Base-by-base conservation (phyloP, 1,284 basidiomycete genomes). In the Ceratobasidium sp. region DNA sequence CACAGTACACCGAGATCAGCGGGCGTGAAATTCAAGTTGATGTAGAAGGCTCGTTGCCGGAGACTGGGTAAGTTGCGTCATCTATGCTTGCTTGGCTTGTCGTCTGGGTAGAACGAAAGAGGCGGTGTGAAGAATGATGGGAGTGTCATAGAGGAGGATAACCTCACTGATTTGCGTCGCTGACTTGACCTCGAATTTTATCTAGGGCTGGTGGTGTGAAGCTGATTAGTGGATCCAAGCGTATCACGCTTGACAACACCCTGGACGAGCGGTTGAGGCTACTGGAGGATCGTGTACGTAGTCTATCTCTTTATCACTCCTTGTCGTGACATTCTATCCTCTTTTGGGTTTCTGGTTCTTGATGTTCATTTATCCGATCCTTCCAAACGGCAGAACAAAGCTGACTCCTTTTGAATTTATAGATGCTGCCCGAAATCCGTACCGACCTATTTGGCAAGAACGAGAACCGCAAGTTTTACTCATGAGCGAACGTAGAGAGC, bases 391-490 rank as follows among this genome's bases (percentile, higher is more conserved):
- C 38, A 5, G 14, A 2, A 50, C 12, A 50, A 16, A 2, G 16
- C 48, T 50, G 16, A 27, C 20, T 14, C 30, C 27, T 50, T 14
- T 67, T 44, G 41, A 38, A 2, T 30, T 2, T 20, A 3, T 79
- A 96, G 94, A 97, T 97, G 96, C 87, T 97, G 57, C 96, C 96
- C 1, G 95, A 97, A 86, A 94, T 97, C 81, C 88, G 96, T 81
- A 88, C 88, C 81, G 92, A 95, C 81, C 87, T 97, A 60, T 97
- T 96, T 82, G 96, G 96, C 52, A 86, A 89, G 59, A 96, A 96
- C 84, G 89, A 90, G 83, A 96, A 96, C 87, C 90, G 95, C 83
- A 96, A 94, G 84, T 95, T 95, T 88, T 93, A 91, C 86, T 92
- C 83, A 33, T 81, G 66, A 77, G 44, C n/a, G 27, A 55, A 2